Conservation (phyloP, 2,329 filamentous ascomycete genomes). For the Botryotinia convoluta region DNA sequence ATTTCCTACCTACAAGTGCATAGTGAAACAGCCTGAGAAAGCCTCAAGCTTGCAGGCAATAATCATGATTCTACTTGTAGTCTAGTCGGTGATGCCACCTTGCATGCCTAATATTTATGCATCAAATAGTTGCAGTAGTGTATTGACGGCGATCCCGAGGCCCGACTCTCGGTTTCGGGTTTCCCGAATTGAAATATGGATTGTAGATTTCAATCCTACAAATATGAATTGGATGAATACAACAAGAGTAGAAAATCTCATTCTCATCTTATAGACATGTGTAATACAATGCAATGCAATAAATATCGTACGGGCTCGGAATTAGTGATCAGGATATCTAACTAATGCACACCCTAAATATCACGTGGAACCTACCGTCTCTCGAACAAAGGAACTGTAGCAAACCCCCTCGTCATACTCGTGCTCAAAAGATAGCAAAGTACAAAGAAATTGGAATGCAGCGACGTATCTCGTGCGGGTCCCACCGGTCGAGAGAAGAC, state of each 20-base stretch:
- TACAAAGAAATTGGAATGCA: conserved; percentile 1
- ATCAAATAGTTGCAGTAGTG: conserved; percentile 12
- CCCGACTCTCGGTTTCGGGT: neutral
- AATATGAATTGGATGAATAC: neutral
- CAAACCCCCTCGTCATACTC: neutral
- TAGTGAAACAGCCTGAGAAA: neutral
- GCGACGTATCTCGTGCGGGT: neutral
- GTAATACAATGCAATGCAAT: neutral
- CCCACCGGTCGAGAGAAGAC: neutral
- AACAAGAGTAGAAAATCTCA: neutral
- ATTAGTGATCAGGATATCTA: neutral
- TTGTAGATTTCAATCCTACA: neutral
- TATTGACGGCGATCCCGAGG: conserved; percentile 7
- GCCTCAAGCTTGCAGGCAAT: neutral
- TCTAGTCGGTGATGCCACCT: conserved; percentile 15
- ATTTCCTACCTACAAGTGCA: neutral
- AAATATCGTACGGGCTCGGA: neutral
- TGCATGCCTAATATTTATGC: neutral
- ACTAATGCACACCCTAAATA: neutral
- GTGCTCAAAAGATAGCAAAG: neutral
- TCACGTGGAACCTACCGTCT: neutral
- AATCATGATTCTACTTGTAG: conserved; percentile 16
- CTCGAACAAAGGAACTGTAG: neutral
- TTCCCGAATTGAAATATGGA: neutral
- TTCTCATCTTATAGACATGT: neutral